A percentile compares a stretch with the other conserved stretches of the same genome.
These are phyloP conservation scores for Neofusicoccum parvum DNA, from an alignment of 2,329 filamentous ascomycete species.

Conservation along the genomic window DNA sequence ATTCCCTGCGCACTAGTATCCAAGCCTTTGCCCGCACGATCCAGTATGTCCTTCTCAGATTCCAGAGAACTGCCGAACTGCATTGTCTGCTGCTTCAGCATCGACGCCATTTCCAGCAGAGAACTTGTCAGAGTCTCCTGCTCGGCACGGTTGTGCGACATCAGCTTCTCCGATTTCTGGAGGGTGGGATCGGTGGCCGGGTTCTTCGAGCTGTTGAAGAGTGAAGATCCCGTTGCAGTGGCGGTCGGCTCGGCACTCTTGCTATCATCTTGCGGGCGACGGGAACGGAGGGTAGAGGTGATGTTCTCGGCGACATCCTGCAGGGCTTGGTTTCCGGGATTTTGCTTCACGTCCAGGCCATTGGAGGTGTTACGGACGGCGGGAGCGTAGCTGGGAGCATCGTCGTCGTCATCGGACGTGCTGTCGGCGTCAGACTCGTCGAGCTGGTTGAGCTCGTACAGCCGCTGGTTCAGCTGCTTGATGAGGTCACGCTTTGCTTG, in stretches of 20 bases:
- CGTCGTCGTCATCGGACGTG: slow-evolving; percentile 41
- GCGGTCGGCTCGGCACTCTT: slow-evolving; percentile 22
- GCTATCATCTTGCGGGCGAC: slow-evolving; percentile 26
- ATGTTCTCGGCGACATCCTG: slow-evolving; percentile 37
- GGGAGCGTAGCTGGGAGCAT: slow-evolving; percentile 46
- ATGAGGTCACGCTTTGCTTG: slow-evolving; percentile 66
- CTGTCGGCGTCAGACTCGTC: slow-evolving; percentile 40
- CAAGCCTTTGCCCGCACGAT: slow-evolving; percentile 71
- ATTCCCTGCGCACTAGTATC: slow-evolving; percentile 76
- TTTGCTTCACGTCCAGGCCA: slow-evolving; percentile 36
- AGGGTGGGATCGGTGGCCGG: slow-evolving; percentile 27
- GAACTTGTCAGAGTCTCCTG: slow-evolving; percentile 81
- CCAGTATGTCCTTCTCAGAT: slow-evolving; percentile 71
- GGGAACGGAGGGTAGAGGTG: slow-evolving; percentile 29
- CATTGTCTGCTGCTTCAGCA: slow-evolving; percentile 74
- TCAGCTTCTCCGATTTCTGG: slow-evolving; percentile 62
- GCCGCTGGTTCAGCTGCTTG: slow-evolving; percentile 65
- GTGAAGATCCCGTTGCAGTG: slow-evolving; percentile 26
- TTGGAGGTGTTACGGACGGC: slow-evolving; percentile 32
- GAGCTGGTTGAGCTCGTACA: slow-evolving; percentile 70
- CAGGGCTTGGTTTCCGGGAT: slow-evolving; percentile 33
- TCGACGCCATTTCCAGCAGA: slow-evolving; percentile 76
- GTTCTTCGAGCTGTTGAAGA: slow-evolving; percentile 28
- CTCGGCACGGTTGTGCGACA: slow-evolving; percentile 76
- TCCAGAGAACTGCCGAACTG: slow-evolving; percentile 73